These are phyloP conservation scores for Colletotrichum shisoi DNA, from an alignment of 2,329 filamentous ascomycete species.

Conservation along the genomic window DNA sequence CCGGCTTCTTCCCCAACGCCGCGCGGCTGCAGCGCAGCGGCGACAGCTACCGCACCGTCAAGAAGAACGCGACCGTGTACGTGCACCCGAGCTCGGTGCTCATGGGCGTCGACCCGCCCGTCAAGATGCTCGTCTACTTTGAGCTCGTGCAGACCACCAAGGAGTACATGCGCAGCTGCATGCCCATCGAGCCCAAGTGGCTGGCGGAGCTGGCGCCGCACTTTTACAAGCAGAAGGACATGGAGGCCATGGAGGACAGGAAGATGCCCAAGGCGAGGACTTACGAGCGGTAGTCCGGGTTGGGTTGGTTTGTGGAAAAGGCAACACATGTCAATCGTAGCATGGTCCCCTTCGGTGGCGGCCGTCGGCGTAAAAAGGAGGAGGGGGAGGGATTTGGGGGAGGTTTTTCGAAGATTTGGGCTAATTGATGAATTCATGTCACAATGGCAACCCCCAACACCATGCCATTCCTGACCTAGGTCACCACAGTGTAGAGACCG, in stretches of 20 bases:
- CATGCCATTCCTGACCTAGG: background rate
- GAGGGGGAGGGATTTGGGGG: background rate
- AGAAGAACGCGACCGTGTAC: slow-evolving; percentile 86
- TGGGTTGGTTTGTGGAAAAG: background rate
- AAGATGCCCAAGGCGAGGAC: slow-evolving; percentile 58
- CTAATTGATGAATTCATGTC: background rate
- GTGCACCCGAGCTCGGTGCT: slow-evolving; percentile 89
- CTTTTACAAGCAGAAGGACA: slow-evolving; percentile 90
- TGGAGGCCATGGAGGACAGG: slow-evolving; percentile 82
- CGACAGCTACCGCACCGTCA: slow-evolving; percentile 88
- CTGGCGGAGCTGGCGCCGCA: slow-evolving; percentile 90
- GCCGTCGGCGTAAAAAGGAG: background rate
- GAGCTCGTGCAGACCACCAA: slow-evolving; percentile 83
- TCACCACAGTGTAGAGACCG: background rate
- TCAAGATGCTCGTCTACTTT: slow-evolving; percentile 86
- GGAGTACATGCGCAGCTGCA: slow-evolving; percentile 89
- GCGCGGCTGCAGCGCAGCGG: slow-evolving; percentile 83
- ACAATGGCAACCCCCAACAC: background rate
- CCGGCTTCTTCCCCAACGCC: slow-evolving; percentile 94
- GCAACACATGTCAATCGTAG: background rate
- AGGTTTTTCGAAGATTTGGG: background rate
- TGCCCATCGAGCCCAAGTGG: slow-evolving; percentile 87
- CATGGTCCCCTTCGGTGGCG: background rate
- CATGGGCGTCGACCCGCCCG: slow-evolving; percentile 76
- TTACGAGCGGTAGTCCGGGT: slow-evolving; percentile 22